Evolutionary conservation across 768 basidiomycete genomes (phyloP), one percentile per base, ranked within the genome.

Genomic region (Lanmaoa pseudosensibilis): DNA sequence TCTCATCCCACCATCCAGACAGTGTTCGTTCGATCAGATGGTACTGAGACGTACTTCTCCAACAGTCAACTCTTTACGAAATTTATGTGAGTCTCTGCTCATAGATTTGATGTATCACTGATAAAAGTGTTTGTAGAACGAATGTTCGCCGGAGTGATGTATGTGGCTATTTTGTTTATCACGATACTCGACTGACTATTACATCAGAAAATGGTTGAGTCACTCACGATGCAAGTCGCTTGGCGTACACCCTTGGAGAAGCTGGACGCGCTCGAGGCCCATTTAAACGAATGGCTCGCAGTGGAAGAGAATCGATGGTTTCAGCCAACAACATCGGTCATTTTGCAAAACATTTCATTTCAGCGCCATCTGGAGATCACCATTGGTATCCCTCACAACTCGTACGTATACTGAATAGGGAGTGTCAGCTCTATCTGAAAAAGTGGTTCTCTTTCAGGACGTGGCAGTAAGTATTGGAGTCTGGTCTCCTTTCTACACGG

Each of bases 231-330:
- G 77, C 87, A 90, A 65, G 77, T 92, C 25, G 82, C 84, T 18
- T 92, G 90, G 88, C 80, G 80, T 12, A 92, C 89, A 3, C 85
- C 90, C 2, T 69, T 88, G 32, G 79, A 78, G 44, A 91, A 88
- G 69, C 69, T 92, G 0, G 90, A 92, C 61, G 79, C 77, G 25
- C 79, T 92, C 6, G 86, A 90, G 66, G 78, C 78, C 53, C 75
- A 73, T 48, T 68, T 92, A 56, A 90, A 90, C 57, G 80, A 83
- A 40, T 92, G 90, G 90, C 78, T 92, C 11, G 76, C 81, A 30
- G 88, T 85, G 10, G 90, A 92, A 65, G 85, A 89, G 66, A 88
- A 91, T 63, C 77, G 90, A 21, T 91, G 89, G 89, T 91, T 79
- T 63, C 79, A 86, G 50, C 84, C 90, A 4, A 78, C 77, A 30